Base-by-base conservation (phyloP, 129 eudicot genomes). In the Pittosporum tobira region DNA sequence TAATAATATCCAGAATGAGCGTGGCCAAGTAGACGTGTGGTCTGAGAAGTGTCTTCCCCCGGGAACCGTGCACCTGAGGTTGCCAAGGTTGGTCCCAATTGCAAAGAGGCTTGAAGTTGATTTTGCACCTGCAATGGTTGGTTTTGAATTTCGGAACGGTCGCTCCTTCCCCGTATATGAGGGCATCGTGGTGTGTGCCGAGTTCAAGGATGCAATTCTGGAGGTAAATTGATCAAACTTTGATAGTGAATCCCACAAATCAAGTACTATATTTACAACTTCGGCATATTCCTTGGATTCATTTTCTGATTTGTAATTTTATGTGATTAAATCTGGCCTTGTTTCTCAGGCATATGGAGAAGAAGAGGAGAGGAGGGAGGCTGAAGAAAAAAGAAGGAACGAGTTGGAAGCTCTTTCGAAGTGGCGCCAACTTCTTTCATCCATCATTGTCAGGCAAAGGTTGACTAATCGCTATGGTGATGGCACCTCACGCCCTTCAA, bases 1-100 rank as follows among this genome's bases (percentile, higher is more conserved):
- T 66, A 9, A 27, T 55, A 25, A 27, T 55, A 25, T 75, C 14
- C 72, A 90, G 98, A 90, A 90, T 66, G 98, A 90, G 60, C 95
- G 98, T 40, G 95, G 95, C 29, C 95, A 76, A 73, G 95, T 90
- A 36, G 98, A 90, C 59, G 81, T 86, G 57, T 90, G 98, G 98
- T 85, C 94, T 48, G 94, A 90, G 71, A 90, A 90, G 74, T 90
- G 98, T 79, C 95, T 90, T 43, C 98, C 98, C 23, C 95, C 89
- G 22, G 98, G 98, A 49, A 90, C 98, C 2, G 82, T 90, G 59
- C 94, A 90, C 58, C 70, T 90, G 71, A 83, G 79, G 63, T 73
- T 85, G 47, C 98, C 94, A 63, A 69, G 98, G 70, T 61, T 83
- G 46, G 79, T 66, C 21, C 40, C 71, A 26, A 72, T 86, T 71